phyloP scores from a whole-genome alignment of 345 rosid genomes.

The Pistacia integerrima region DNA sequence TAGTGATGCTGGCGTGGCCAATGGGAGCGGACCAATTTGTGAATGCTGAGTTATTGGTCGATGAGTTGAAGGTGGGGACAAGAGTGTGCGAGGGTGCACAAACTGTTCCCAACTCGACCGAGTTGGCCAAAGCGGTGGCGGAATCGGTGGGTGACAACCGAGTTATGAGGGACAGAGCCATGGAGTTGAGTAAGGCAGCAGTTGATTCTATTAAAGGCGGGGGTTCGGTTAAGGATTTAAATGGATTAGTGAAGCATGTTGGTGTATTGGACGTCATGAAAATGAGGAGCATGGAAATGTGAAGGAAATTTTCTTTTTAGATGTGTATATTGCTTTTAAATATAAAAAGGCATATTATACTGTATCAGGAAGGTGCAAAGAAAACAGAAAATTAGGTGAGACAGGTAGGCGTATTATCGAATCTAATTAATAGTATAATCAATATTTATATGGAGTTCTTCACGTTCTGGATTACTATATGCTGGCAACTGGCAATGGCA shows the following conservation, averaged over 20 bases:
- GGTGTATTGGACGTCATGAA: not conserved
- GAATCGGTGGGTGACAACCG: constrained; percentile 29
- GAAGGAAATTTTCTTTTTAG: too few species aligned
- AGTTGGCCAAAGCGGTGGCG: constrained; percentile 34
- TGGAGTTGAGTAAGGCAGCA: constrained; percentile 42
- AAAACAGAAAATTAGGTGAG: too few species aligned
- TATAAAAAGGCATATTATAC: too few species aligned
- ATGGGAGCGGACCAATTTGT: constrained; percentile 63
- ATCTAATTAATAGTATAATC: too few species aligned
- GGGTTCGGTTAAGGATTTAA: constrained; percentile 49
- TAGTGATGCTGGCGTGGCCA: constrained; percentile 69
- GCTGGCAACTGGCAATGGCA: too few species aligned
- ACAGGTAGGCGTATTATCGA: too few species aligned
- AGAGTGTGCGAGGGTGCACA: constrained; percentile 46
- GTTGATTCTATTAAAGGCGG: constrained; percentile 47
- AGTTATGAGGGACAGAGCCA: constrained; percentile 30
- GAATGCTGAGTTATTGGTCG: constrained; percentile 51
- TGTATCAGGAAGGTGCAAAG: too few species aligned
- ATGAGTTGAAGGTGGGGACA: constrained; percentile 49
- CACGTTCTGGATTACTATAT: too few species aligned
- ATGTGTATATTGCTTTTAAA: too few species aligned
- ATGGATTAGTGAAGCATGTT: constrained; percentile 39
- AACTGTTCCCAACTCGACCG: constrained; percentile 37
- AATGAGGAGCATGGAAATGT: not conserved
- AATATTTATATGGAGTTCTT: too few species aligned